Conservation (phyloP, 805 yeast genomes). For the Schwanniomyces sp. region DNA sequence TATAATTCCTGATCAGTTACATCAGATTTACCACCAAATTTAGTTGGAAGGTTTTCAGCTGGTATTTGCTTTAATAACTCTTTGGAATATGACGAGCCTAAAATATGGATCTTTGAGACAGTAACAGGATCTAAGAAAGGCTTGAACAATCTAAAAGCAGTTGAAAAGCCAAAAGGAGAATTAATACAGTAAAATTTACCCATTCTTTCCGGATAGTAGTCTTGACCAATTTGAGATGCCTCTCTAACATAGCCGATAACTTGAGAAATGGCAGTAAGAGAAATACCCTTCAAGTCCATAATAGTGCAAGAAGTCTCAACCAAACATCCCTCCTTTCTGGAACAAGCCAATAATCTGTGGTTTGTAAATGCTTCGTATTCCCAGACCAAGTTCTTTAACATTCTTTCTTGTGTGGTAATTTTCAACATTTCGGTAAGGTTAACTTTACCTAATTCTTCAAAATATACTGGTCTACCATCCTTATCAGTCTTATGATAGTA, state of each 20-base stretch:
- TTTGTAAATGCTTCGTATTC: conserved; percentile 90
- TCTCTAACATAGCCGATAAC: conserved; percentile 88
- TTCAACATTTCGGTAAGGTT: conserved; percentile 88
- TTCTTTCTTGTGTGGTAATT: conserved; percentile 91
- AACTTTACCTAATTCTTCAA: conserved; percentile 91
- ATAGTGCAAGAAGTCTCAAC: conserved; percentile 97
- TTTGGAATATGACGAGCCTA: conserved; percentile 74
- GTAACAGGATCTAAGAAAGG: conserved; percentile 97
- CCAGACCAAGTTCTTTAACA: conserved; percentile 95
- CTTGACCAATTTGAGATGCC: conserved; percentile 93
- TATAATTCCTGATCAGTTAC: conserved; percentile 78
- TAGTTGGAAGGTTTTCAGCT: conserved; percentile 83
- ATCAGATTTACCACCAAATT: conserved; percentile 82
- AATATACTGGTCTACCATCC: conserved; percentile 95
- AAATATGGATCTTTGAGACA: conserved; percentile 87
- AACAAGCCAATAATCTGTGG: conserved; percentile 90
- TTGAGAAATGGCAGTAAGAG: conserved; percentile 77
- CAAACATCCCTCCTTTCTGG: conserved; percentile 73
- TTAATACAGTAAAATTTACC: conserved; percentile 94
- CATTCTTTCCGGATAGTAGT: conserved; percentile 98
- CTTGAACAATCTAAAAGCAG: conserved; percentile 88
- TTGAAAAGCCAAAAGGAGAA: conserved; percentile 96
- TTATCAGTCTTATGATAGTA: conserved; percentile 96
- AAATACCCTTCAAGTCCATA: conserved; percentile 91
- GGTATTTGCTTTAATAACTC: conserved; percentile 92